These are phyloP conservation scores for Macrophomina tecta DNA, from an alignment of 2,329 filamentous ascomycete genomes.

Conservation along the genomic window DNA sequence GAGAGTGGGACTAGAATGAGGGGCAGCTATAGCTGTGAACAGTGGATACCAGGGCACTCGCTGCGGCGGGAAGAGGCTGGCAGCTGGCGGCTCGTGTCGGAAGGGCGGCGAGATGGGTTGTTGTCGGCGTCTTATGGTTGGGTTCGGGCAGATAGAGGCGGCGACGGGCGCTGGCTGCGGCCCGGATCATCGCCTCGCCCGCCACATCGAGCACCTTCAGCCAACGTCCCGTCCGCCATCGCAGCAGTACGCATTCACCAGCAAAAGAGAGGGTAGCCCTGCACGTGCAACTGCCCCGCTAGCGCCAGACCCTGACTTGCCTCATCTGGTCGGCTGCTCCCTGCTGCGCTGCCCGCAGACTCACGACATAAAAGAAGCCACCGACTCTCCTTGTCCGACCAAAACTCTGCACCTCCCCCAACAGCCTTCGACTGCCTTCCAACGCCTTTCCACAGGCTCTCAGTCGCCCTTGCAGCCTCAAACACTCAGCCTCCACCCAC, in stretches of 20 bases:
- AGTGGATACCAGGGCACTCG: neutral
- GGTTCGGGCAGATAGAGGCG: neutral
- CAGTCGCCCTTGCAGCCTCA: neutral
- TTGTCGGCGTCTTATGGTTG: neutral
- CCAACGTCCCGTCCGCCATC: neutral
- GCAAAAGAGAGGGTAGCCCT: neutral
- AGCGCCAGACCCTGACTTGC: neutral
- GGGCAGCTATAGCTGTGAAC: neutral
- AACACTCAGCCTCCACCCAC: neutral
- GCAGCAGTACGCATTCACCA: neutral
- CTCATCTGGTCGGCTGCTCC: neutral
- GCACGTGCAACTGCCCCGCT: neutral
- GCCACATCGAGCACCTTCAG: slow-evolving; percentile 19
- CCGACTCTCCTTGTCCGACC: slow-evolving; percentile 3
- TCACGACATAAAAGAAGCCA: neutral
- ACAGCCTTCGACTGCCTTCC: neutral
- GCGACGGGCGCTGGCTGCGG: slow-evolving; percentile 10
- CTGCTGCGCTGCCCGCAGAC: neutral
- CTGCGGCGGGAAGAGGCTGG: neutral
- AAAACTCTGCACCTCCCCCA: slow-evolving; percentile 15
- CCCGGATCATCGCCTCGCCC: slow-evolving; percentile 22
- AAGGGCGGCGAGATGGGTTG: neutral
- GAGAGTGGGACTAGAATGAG: neutral
- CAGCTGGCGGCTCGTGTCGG: too few species aligned
- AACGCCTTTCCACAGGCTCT: neutral